Percentiles rank a stretch among this genome's conserved stretches.
phyloP scores from a whole-genome alignment of 176 grass and related monocot species.

The Melocanna baccifera region DNA sequence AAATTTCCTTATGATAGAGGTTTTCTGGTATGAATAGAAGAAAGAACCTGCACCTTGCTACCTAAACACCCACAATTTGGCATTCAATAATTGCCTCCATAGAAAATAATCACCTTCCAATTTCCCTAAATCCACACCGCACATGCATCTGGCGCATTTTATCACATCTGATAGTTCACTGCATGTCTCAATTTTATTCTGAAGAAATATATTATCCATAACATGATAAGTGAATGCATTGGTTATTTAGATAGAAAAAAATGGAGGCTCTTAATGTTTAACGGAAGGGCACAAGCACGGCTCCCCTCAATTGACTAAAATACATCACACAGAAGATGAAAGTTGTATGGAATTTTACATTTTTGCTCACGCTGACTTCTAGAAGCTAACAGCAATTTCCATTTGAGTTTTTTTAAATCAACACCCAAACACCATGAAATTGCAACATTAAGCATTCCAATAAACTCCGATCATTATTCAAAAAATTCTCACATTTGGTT shows the following conservation, averaged over 20 bases:
- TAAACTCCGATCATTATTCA: not conserved
- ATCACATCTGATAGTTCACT: conserved; percentile 25
- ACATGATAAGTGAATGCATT: not conserved
- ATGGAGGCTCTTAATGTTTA: not conserved
- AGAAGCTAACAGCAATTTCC: not conserved
- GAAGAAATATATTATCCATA: conserved; percentile 41
- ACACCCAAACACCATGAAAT: not conserved
- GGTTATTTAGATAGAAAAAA: conserved; percentile 4
- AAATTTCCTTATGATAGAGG: not conserved
- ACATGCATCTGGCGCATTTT: conserved; percentile 16
- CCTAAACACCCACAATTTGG: not conserved
- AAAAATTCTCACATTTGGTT: not conserved
- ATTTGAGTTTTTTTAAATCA: not conserved
- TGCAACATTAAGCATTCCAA: not conserved
- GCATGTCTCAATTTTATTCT: conserved; percentile 30
- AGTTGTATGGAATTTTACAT: not conserved
- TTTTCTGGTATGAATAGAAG: conserved; percentile 5
- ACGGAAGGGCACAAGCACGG: not conserved
- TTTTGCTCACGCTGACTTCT: not conserved
- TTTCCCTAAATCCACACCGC: conserved; percentile 24
- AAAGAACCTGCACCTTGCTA: not conserved
- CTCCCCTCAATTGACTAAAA: not conserved
- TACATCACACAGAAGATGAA: not conserved
- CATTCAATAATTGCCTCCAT: not conserved
- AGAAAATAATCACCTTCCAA: conserved; percentile 27